Conservation (phyloP, 2,329 filamentous ascomycete genomes). For the Pseudopyrenochaeta lycopersici region DNA sequence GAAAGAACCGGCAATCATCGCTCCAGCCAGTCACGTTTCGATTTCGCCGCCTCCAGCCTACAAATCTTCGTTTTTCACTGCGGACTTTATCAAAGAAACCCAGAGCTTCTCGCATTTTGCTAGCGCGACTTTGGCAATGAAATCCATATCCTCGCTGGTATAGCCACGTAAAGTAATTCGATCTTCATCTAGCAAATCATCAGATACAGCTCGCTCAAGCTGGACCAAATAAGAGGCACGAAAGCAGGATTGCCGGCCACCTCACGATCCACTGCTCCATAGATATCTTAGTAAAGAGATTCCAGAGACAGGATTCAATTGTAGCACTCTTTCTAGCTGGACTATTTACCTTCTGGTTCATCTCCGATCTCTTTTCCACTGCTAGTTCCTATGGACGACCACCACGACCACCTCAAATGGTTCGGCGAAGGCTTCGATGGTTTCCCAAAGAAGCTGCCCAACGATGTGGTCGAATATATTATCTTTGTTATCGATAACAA, state of each 20-base stretch:
- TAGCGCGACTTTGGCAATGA: too few species aligned
- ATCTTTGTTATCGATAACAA: conserved; percentile 74
- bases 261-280: too few species aligned
- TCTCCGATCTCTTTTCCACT: background rate
- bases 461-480: conserved; percentile 87
- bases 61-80: background rate
- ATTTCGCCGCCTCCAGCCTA: conserved; percentile 22
- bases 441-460: conserved; percentile 74
- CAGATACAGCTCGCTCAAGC: too few species aligned
- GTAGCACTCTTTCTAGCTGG: too few species aligned
- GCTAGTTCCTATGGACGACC: conserved; percentile 42
- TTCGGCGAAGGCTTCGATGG: conserved; percentile 72
- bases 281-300: too few species aligned
- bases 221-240: too few species aligned
- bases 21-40: conserved; percentile 29
- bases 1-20: conserved; percentile 22
- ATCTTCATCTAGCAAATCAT: too few species aligned
- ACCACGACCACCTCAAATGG: conserved; percentile 67
- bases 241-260: too few species aligned
- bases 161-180: too few species aligned
- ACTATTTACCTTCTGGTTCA: too few species aligned
- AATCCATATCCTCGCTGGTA: too few species aligned
- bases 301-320: too few species aligned
- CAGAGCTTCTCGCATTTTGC: background rate
- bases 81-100: background rate